phyloP scores from a whole-genome alignment of 2,329 filamentous ascomycete genomes.

The Leptosphaerulina australis region DNA sequence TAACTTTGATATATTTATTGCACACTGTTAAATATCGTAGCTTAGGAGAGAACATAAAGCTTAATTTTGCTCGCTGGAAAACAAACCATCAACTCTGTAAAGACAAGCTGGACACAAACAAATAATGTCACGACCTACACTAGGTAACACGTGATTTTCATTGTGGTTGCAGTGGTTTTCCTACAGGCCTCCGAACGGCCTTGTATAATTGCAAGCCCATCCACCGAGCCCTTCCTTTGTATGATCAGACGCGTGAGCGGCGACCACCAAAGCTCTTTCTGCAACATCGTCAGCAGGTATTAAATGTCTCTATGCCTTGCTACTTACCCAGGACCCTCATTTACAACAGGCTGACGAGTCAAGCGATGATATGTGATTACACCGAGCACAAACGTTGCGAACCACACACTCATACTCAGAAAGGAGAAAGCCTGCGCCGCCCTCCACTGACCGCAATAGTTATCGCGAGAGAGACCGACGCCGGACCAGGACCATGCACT shows the following conservation, averaged over 20 bases:
- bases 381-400: constrained; percentile 57
- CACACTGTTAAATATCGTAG: constrained; percentile 1
- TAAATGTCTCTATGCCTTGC: not conserved
- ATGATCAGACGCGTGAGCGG: constrained; percentile 7
- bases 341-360: constrained; percentile 12
- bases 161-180: not conserved
- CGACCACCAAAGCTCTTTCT: constrained; percentile 13
- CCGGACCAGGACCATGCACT: constrained; percentile 59
- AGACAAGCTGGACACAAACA: not conserved
- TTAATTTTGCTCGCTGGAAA: not conserved
- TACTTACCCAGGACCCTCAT: constrained; percentile 14
- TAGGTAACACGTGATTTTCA: not conserved
- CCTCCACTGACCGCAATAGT: constrained; percentile 71
- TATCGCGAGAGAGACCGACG: constrained; percentile 49
- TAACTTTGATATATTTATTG: not conserved
- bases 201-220: not conserved
- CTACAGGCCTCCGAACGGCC: not conserved
- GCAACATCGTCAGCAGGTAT: not conserved
- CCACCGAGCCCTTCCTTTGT: not conserved
- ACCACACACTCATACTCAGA: constrained; percentile 73
- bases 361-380: constrained; percentile 30
- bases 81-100: not conserved
- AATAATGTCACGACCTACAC: not conserved
- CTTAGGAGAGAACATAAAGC: not conserved
- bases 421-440: constrained; percentile 74